A percentile compares a stretch with the other conserved stretches of the same genome.
These are phyloP conservation scores for Populus nigra DNA, from an alignment of 345 rosid genomes.

Conservation along the genomic window DNA sequence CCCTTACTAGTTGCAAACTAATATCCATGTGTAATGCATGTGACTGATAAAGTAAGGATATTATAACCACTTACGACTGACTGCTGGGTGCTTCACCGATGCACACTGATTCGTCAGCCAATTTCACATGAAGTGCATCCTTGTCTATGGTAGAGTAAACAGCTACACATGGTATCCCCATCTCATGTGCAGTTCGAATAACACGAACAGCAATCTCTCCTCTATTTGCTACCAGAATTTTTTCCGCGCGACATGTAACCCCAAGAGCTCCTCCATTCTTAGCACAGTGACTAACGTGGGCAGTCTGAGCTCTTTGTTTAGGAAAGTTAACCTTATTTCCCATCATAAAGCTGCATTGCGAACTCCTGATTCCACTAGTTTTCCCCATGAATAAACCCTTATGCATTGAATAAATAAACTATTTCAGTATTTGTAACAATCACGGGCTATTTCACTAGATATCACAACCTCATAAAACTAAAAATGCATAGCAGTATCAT, in stretches of 20 bases:
- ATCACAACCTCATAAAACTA: neutral
- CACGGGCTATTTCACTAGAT: neutral
- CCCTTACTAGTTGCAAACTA: neutral
- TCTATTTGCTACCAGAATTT: constrained; percentile 89
- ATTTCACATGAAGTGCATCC: constrained; percentile 92
- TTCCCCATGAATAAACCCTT: constrained; percentile 57
- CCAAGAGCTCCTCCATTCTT: constrained; percentile 51
- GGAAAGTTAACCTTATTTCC: constrained; percentile 56
- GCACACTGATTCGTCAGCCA: constrained; percentile 95
- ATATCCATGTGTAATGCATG: neutral
- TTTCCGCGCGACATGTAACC: constrained; percentile 63
- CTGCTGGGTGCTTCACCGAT: constrained; percentile 99
- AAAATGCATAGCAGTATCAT: neutral
- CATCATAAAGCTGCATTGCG: constrained; percentile 62
- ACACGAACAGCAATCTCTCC: constrained; percentile 97
- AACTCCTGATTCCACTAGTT: constrained; percentile 45
- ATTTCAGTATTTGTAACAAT: neutral
- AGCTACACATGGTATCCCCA: constrained; percentile 98
- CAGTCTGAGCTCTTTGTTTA: constrained; percentile 38
- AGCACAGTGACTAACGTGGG: constrained; percentile 30
- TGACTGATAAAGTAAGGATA: neutral
- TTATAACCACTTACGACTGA: constrained; percentile 67
- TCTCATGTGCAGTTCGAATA: constrained; percentile 89
- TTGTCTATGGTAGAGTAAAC: constrained; percentile 94
- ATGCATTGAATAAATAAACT: neutral